Base-by-base conservation (phyloP, 495 filamentous ascomycete species). In the Neurospora intermedia region DNA sequence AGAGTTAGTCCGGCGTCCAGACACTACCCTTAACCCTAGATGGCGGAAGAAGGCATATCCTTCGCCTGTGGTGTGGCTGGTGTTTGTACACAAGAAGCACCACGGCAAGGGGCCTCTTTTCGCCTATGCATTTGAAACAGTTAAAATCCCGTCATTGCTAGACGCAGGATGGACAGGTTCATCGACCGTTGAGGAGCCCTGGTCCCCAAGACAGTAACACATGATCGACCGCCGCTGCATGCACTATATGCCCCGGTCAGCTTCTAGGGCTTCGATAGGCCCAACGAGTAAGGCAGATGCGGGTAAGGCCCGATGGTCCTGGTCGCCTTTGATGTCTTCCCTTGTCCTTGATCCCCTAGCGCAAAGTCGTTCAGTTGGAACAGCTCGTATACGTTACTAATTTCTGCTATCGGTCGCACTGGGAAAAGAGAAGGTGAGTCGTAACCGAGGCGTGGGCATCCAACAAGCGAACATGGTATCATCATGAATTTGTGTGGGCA, bases 151-250 rank as follows among this genome's bases (percentile, higher is more conserved):
- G 54, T 35, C 13, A 6, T 66, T 66, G 27, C 27, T 66, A 31
- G 54, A 66, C 54, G 31, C 27, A 35, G 54, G 54, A 62, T 11
- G 13, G 54, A 62, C 54, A 31, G 54, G 23, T 23, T 13, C 23
- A 31, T 62, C 54, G 70, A 69, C 70, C 48, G 59, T 42, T 74
- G 40, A 66, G 41, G 42, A 41, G 41, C 69, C 42, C 27, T 38
- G 59, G 45, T 38, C 31, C 31, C 72, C 42, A 69, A 70, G 70
- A 69, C 54, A 54, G 74, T 73, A 73, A 77, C 77, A 78, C 76
- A 77, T 78, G 77, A 78, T 78, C 77, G 76, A 73, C 77, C 43
- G 74, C 71, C 70, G 74, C 77, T 78, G 77, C 77, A 78, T 75
- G 77, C 71, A 66, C 54, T 66, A 66, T 66, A 66, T 31, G 54